Conservation (phyloP, 805 yeast species). For the Yarrowia sp. region DNA sequence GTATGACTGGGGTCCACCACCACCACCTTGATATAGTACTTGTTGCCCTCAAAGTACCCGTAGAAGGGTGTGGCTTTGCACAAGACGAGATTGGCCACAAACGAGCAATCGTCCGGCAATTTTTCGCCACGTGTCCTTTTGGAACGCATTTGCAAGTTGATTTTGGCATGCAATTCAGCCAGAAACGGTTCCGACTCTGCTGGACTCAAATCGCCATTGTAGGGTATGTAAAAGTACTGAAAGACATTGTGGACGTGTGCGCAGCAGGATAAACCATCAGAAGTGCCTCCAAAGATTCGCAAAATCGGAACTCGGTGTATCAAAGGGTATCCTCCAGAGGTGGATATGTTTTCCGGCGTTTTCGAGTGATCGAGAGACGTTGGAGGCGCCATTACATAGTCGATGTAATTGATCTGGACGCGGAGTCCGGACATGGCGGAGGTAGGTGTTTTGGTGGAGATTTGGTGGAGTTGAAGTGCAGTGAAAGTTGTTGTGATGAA, state of each 20-base stretch:
- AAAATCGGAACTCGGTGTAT: background rate
- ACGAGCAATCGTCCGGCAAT: constrained; percentile 28
- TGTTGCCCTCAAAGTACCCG: constrained; percentile 70
- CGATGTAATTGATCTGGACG: constrained; percentile 21
- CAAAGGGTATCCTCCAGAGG: background rate
- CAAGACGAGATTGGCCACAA: constrained; percentile 41
- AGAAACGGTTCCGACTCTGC: constrained; percentile 30
- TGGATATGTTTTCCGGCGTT: background rate
- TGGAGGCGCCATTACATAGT: constrained; percentile 15
- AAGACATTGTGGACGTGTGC: constrained; percentile 81
- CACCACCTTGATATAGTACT: constrained; percentile 65
- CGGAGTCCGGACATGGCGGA: background rate
- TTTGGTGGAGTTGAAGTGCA: too few species aligned
- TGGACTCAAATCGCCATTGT: constrained; percentile 44
- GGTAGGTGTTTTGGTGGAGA: background rate
- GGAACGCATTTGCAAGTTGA: constrained; percentile 36
- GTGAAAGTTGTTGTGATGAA: too few species aligned
- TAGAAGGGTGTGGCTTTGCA: constrained; percentile 72
- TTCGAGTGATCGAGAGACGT: background rate
- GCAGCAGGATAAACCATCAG: constrained; percentile 51
- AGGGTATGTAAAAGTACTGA: constrained; percentile 75
- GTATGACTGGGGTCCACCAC: constrained; percentile 61
- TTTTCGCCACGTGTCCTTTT: constrained; percentile 34
- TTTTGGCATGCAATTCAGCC: constrained; percentile 29
- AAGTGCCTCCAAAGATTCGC: background rate